Evolutionary conservation across 495 filamentous ascomycete species (phyloP).

Genomic region (Copromyces sp.): DNA sequence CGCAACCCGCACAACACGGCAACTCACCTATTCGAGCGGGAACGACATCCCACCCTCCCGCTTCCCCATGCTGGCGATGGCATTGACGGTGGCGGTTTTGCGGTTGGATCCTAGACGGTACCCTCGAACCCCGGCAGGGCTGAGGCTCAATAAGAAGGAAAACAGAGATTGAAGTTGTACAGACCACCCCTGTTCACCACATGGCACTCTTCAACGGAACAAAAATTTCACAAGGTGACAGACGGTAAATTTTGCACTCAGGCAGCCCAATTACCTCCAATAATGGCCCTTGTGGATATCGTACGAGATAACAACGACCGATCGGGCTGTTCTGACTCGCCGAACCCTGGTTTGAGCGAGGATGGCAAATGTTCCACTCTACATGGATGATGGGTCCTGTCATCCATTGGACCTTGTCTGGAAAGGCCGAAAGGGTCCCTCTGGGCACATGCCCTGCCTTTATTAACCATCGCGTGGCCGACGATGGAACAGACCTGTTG

Average conservation of each 20-base stretch:
- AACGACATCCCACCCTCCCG: not conserved
- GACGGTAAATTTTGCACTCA: constrained; percentile 4
- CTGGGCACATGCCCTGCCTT: not conserved
- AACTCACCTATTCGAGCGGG: not conserved
- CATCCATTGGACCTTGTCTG: not conserved
- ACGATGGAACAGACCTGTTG: not conserved
- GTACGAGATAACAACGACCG: constrained; percentile 9
- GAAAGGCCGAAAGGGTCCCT: not conserved
- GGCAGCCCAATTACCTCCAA: not conserved
- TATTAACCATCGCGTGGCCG: not conserved
- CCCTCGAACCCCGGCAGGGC: not conserved
- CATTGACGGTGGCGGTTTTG: not conserved
- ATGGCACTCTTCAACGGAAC: constrained; percentile 6
- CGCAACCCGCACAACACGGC: not conserved
- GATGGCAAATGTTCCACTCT: not conserved
- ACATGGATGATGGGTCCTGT: not conserved
- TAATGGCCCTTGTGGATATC: constrained; percentile 6
- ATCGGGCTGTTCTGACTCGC: constrained; percentile 7
- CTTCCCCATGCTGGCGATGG: not conserved
- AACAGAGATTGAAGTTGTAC: not conserved
- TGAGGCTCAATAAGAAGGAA: not conserved
- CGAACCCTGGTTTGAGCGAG: not conserved
- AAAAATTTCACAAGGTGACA: not conserved
- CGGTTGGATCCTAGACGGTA: not conserved
- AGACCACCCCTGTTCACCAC: constrained; percentile 5